Evolutionary conservation across 257 asterid genomes (phyloP).

Genomic region (Nicotiana tabacum): DNA sequence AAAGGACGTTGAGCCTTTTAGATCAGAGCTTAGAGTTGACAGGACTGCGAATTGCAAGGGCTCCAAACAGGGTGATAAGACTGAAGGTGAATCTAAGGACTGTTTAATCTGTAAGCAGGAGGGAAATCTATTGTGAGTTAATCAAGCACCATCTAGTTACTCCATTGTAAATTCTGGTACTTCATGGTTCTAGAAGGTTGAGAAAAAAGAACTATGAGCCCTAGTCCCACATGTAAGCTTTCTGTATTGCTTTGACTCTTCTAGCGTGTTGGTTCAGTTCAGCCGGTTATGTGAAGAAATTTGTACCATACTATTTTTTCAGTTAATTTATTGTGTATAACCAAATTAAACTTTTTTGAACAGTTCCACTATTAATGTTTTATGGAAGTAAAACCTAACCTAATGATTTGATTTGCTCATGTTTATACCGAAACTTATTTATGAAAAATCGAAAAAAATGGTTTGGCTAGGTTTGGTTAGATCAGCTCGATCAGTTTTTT

Average conservation of each 20-base stretch:
- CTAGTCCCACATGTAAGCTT: neutral
- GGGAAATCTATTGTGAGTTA: constrained; percentile 31
- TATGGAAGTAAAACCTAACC: neutral
- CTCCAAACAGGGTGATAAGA: constrained; percentile 4
- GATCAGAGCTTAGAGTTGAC: neutral
- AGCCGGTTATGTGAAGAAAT: neutral
- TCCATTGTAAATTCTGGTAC: neutral
- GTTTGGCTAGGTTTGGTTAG: neutral
- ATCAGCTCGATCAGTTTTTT: neutral
- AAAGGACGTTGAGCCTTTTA: neutral
- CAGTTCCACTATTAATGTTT: neutral
- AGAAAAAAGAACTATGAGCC: neutral
- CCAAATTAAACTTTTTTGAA: neutral
- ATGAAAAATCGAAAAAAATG: neutral
- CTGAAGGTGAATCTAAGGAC: constrained; percentile 10
- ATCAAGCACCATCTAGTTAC: neutral
- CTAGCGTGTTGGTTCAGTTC: neutral
- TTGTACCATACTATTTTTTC: neutral
- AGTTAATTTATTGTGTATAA: neutral
- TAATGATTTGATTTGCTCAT: neutral
- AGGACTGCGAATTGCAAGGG: neutral
- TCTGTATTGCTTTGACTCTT: neutral
- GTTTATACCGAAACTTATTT: neutral
- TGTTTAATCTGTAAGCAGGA: constrained; percentile 13
- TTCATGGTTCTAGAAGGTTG: neutral